Evolutionary conservation across 2,329 filamentous ascomycete genomes (phyloP), one percentile per base, ranked within the genome.

Genomic region (Nectriaceae sp.): DNA sequence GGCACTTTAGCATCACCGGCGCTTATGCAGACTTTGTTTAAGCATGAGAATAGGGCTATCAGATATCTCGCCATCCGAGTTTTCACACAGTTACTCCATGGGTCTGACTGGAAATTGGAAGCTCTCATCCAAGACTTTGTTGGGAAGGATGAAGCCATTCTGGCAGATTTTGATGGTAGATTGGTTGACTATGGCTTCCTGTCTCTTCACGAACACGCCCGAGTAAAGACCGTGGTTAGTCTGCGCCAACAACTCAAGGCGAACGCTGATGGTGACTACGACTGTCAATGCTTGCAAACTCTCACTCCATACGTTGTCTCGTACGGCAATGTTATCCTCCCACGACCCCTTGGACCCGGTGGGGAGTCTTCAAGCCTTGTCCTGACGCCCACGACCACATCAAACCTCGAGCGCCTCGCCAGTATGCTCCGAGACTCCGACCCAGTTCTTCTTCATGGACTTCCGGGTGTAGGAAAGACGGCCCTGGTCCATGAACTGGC

Each of bases 391-490:
- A 96, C 90, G 0, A 90, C 91, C 1, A 71, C 79, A 24, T 67
- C 67, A 10, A 99, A 97, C 56, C 74, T 96, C 31, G 80, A 83
- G 60, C 75, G 69, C 11, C 78, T 97, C 47, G 88, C 89, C 2
- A 70, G 71, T 21, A 79, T 85, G 40, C 74, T 99, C 22, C 84
- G 88, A 38, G 76, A 76, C 4, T 67, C 81, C 1, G 83, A 84
- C 1, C 90, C 95, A 1, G 77, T 97, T 29, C 75, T 99, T 18
- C 77, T 99, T 4, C 83, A 90, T 54, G 94, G 94, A 1, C 75
- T 89, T 13, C 83, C 93, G 6, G 93, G 95, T 18, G 88, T 88
- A 24, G 94, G 94, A 42, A 99, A 99, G 74, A 97, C 94, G 0
- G 85, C 89, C 0, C 71, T 96, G 18, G 83, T 95, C 13, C 88